phyloP scores from a whole-genome alignment of 208 protist genomes.

The Leishmania mexicana region DNA sequence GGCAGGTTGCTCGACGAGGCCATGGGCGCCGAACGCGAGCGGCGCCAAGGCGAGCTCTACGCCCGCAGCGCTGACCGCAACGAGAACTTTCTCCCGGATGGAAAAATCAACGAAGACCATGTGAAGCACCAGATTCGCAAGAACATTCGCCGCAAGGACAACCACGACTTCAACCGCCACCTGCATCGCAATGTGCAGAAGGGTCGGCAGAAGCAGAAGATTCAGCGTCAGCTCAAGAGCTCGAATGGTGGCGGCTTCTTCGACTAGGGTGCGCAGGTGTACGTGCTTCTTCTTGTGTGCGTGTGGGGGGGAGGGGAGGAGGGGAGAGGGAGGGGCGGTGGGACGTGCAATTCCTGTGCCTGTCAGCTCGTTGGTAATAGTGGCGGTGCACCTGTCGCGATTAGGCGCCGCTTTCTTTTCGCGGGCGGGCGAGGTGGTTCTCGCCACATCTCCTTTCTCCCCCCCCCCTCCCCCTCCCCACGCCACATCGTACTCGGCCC shows the following conservation, averaged over 20 bases:
- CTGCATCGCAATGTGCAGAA: slow-evolving; percentile 90
- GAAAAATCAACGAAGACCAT: slow-evolving; percentile 72
- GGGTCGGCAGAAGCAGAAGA: slow-evolving; percentile 81
- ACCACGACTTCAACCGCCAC: slow-evolving; percentile 72
- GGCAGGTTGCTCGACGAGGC: slow-evolving; percentile 46
- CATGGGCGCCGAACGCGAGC: slow-evolving; percentile 42
- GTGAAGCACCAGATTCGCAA: slow-evolving; percentile 69
- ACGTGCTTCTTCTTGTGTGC: background rate
- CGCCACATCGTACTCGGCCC: background rate
- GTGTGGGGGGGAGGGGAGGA: background rate
- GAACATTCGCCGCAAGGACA: slow-evolving; percentile 57
- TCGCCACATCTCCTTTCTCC: background rate
- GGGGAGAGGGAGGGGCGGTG: background rate
- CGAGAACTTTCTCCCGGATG: slow-evolving; percentile 60
- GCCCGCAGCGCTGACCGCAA: slow-evolving; percentile 45
- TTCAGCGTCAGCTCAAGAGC: slow-evolving; percentile 76
- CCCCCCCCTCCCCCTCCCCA: background rate
- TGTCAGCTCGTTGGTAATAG: background rate
- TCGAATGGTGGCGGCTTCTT: slow-evolving; percentile 58
- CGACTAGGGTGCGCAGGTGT: slow-evolving; percentile 15
- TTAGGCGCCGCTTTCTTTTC: background rate
- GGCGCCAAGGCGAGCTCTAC: slow-evolving; percentile 35
- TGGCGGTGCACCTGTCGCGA: background rate
- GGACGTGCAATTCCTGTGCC: background rate
- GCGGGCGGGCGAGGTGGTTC: background rate